Evolutionary conservation across 1,139 yeast species (phyloP), one percentile per base, ranked within the genome.

Genomic region (Candida sp.): DNA sequence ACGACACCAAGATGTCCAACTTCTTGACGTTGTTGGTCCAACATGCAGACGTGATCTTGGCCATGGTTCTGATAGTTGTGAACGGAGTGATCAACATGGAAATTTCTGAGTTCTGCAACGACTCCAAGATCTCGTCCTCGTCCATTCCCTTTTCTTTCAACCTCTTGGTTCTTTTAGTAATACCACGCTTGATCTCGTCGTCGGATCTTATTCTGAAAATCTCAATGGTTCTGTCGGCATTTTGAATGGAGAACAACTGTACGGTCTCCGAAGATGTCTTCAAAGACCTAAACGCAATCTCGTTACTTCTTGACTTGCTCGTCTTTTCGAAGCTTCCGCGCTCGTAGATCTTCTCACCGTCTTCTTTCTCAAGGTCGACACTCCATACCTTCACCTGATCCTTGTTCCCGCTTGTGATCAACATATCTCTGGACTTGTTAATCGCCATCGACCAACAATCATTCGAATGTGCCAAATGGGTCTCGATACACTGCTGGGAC

Each of bases 391-490:
- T 91, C 38, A 90, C 81, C 65, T 92, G 96, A 56, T 89, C 88
- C 56, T 88, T 92, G 58, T 84, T 81, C 39, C 97, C 96, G 35
- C 88, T 80, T 1, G 97, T 92, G 17, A 92, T 70, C 28, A 83
- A 66, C 55, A 85, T 53, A 60, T 78, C 70, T 25, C 68, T 67
- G 26, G 65, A 65, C 3, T 55, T 50, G 51, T 71, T 70, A 31
- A 85, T 67, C 1, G 84, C 90, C 66, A 91, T 68, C 3, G 90
- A 74, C 98, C 98, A 93, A 71, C 97, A 90, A 68, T 94, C 98
- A 56, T 92, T 92, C 12, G 90, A 81, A 65, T 92, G 97, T 1
- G 98, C 97, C 55, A 93, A 84, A 67, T 92, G 98, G 0, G 98
- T 92, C 67, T 94, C 99, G 12, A 92, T 77, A 70, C 98, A 91